A percentile compares a stretch with the other conserved stretches of the same genome.
These are phyloP conservation scores for Daedaleopsis nitida DNA, from an alignment of 768 basidiomycete genomes.

Conservation along the genomic window DNA sequence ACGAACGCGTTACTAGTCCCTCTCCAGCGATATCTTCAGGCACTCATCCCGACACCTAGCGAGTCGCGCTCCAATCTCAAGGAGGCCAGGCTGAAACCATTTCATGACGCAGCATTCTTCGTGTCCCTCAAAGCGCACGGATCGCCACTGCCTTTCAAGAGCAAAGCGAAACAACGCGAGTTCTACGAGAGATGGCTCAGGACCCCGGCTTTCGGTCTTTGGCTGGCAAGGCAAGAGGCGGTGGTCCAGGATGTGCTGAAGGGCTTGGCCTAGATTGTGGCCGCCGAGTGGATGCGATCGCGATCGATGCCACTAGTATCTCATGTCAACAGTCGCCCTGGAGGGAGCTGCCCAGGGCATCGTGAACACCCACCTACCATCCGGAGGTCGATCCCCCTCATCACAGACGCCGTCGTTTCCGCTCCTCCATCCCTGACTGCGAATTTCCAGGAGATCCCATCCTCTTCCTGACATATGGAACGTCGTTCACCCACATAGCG, in stretches of 20 bases:
- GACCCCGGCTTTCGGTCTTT: conserved; percentile 75
- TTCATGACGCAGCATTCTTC: conserved; percentile 69
- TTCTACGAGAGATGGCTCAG: conserved; percentile 82
- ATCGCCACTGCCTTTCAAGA: conserved; percentile 73
- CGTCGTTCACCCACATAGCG: too few relatives aligned
- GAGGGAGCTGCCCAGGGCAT: too few relatives aligned
- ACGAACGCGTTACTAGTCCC: conserved; percentile 88
- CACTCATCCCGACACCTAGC: conserved; percentile 74
- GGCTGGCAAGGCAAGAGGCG: conserved; percentile 77
- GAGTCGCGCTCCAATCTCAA: conserved; percentile 36
- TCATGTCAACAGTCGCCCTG: background rate
- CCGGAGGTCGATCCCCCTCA: too few relatives aligned
- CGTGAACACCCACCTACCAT: too few relatives aligned
- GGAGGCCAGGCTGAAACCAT: conserved; percentile 56
- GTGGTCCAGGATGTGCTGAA: conserved; percentile 61
- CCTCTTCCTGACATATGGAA: too few relatives aligned
- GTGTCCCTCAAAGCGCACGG: conserved; percentile 72
- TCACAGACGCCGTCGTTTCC: too few relatives aligned
- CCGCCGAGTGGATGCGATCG: too few relatives aligned
- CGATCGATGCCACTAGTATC: background rate
- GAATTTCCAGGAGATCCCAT: too few relatives aligned
- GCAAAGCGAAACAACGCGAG: conserved; percentile 59
- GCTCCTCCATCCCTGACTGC: too few relatives aligned
- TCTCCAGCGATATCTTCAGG: conserved; percentile 87
- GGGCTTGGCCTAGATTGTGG: background rate